Evolutionary conservation across 345 rosid genomes (phyloP).

Genomic region (Populus alba): DNA sequence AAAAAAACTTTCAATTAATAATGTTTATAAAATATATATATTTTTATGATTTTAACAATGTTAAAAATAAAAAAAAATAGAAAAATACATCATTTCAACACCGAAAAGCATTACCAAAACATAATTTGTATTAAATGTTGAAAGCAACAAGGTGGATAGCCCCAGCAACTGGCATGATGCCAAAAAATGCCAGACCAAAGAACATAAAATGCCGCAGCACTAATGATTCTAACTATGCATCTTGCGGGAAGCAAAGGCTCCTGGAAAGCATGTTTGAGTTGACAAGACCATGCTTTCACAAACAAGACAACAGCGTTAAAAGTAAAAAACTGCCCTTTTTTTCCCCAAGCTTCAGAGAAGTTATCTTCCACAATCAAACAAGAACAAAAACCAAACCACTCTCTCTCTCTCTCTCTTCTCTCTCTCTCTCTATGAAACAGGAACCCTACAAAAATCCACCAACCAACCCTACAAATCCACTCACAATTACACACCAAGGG

Average conservation of each 20-base stretch:
- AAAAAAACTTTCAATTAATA: too few relatives aligned
- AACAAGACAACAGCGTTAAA: neutral
- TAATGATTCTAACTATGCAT: neutral
- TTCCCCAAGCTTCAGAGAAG: neutral
- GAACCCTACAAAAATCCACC: conserved; percentile 24
- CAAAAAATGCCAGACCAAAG: neutral
- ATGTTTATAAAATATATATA: too few relatives aligned
- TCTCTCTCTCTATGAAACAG: conserved; percentile 25
- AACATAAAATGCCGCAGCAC: neutral
- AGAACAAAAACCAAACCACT: conserved; percentile 11
- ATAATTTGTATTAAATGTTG: too few relatives aligned
- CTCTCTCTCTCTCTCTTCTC: conserved; percentile 32
- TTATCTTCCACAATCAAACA: neutral
- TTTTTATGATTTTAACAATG: too few relatives aligned
- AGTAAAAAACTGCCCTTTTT: neutral
- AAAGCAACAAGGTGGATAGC: too few relatives aligned
- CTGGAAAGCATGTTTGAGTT: neutral
- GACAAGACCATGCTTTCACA: neutral
- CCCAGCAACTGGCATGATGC: too few relatives aligned
- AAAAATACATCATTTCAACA: too few relatives aligned
- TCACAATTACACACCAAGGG: conserved; percentile 39
- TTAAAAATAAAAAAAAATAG: too few relatives aligned
- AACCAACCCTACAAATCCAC: conserved; percentile 46
- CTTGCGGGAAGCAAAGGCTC: neutral
- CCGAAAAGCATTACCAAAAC: too few relatives aligned